phyloP scores from a whole-genome alignment of 371 early-diverging fungal species.

The Mucor irregularis region DNA sequence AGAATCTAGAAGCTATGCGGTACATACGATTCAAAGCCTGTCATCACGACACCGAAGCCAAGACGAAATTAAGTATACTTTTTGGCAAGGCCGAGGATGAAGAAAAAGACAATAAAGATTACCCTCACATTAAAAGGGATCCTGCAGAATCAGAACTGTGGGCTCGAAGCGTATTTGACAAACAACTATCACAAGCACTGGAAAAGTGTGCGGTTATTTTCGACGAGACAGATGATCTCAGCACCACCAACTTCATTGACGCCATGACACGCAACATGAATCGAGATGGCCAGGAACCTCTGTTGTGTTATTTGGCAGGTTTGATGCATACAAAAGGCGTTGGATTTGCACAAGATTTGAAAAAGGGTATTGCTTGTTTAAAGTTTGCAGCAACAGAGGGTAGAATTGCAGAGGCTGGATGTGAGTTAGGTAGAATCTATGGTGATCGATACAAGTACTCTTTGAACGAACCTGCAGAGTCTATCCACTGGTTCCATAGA shows the following conservation, averaged over 20 bases:
- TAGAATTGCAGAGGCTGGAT: conserved; percentile 35
- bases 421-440: conserved; percentile 45
- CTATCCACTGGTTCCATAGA: conserved; percentile 38
- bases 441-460: conserved; percentile 46
- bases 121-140: neutral
- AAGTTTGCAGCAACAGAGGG: conserved; percentile 29
- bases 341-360: conserved; percentile 27
- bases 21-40: conserved; percentile 33
- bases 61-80: conserved; percentile 42
- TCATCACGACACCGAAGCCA: conserved; percentile 39
- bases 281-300: neutral
- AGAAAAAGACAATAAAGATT: conserved; percentile 2
- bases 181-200: conserved; percentile 34
- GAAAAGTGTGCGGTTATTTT: conserved; percentile 19
- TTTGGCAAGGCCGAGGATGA: conserved; percentile 9
- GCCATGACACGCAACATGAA: conserved; percentile 10
- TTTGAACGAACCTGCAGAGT: conserved; percentile 20
- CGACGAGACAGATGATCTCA: conserved; percentile 1
- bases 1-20: conserved; percentile 22
- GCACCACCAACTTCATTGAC: conserved; percentile 4
- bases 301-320: conserved; percentile 35
- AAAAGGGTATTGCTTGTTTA: conserved; percentile 24
- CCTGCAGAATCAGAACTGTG: conserved; percentile 33
- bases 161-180: conserved; percentile 48
- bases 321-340: conserved; percentile 38